Conservation (phyloP, 2,329 filamentous ascomycete species). For the Penicillium decumbens region DNA sequence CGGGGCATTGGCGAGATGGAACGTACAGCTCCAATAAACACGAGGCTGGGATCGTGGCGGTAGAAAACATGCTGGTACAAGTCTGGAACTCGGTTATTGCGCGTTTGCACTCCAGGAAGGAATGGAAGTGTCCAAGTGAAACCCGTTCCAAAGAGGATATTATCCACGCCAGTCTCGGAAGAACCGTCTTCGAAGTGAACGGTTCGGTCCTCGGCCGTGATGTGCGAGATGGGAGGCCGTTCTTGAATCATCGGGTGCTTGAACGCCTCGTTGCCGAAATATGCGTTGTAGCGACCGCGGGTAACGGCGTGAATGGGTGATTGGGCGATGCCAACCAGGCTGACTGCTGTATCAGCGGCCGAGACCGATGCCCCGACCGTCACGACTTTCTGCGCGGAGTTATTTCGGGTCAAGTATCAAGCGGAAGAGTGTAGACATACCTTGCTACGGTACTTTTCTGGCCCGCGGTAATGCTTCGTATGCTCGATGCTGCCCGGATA, state of each 20-base stretch:
- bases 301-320: conserved; percentile 53
- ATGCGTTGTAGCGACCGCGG: conserved; percentile 50
- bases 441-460: conserved; percentile 40
- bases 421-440: conserved; percentile 7
- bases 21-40: conserved; percentile 46
- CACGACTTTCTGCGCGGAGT: conserved; percentile 49
- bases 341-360: conserved; percentile 57
- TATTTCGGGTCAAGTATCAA: background rate
- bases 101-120: conserved; percentile 45
- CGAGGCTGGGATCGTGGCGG: conserved; percentile 30
- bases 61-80: conserved; percentile 39
- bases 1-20: background rate
- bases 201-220: conserved; percentile 45
- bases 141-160: conserved; percentile 63
- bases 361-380: conserved; percentile 63
- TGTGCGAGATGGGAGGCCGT: conserved; percentile 26
- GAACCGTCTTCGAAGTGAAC: conserved; percentile 54
- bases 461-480: conserved; percentile 39
- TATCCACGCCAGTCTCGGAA: conserved; percentile 52
- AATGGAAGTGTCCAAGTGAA: conserved; percentile 63
- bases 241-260: conserved; percentile 49
- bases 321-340: conserved; percentile 46
- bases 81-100: conserved; percentile 34
- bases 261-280: conserved; percentile 58
- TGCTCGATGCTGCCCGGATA: conserved; percentile 41